Conservation (phyloP, 1,284 basidiomycete species). For the Amylostereum areolatum region DNA sequence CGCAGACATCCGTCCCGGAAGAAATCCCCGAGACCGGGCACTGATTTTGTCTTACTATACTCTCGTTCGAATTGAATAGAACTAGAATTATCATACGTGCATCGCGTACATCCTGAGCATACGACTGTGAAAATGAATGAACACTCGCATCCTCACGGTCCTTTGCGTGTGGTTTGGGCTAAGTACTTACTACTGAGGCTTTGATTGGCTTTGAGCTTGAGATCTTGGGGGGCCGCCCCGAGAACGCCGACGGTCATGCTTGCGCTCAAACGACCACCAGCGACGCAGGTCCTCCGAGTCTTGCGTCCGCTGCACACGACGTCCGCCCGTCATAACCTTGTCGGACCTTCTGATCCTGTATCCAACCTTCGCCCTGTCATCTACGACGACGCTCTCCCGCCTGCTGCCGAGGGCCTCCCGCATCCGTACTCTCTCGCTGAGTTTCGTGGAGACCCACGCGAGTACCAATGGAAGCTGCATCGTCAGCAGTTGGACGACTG, state of each 20-base stretch:
- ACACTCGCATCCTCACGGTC: no score
- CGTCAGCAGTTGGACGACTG: constrained; percentile 64
- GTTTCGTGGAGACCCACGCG: constrained; percentile 42
- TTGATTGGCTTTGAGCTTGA: no score
- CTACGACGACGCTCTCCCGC: constrained; percentile 50
- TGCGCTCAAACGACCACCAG: constrained; percentile 1
- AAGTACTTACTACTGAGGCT: no score
- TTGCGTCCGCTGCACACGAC: constrained; percentile 38
- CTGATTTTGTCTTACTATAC: no score
- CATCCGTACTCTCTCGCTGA: constrained; percentile 75
- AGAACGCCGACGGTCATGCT: constrained; percentile 1
- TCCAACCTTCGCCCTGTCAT: constrained; percentile 75
- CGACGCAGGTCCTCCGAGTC: neutral
- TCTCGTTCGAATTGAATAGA: no score
- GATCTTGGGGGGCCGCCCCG: no score
- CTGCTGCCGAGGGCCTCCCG: constrained; percentile 16
- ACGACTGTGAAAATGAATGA: no score
- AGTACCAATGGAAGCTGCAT: constrained; percentile 65
- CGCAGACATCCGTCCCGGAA: constrained; percentile 11
- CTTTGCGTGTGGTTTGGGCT: no score
- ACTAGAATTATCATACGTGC: no score
- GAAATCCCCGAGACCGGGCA: no score
- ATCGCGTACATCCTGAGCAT: no score
- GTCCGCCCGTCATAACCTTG: constrained; percentile 34
- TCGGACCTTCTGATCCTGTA: constrained; percentile 68